Evolutionary conservation across 805 yeast species (phyloP), one percentile per base, ranked within the genome.

Genomic region (Tetrapisispora pingtungensis): DNA sequence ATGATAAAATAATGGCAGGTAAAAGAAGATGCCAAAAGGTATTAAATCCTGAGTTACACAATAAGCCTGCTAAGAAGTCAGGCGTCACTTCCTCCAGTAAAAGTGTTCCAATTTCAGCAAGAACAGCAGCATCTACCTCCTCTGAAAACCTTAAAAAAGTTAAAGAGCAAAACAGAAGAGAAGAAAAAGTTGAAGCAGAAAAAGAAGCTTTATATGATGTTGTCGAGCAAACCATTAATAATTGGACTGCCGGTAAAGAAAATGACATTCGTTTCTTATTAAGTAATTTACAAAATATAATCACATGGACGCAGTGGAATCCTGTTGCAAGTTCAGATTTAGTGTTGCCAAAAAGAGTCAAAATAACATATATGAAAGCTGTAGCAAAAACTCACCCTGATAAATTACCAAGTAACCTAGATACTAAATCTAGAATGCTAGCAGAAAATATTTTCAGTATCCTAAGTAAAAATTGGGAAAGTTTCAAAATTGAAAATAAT

Each of bases 381-480:
- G 86, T 93, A 52, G 81, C 97, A 0, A 74, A 78, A 41, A 94
- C 96, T 2, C 93, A 89, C 62, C 79, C 90, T 0, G 99, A 93
- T 62, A 93, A 93, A 61, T 67, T 89, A 20, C 58, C 65, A n/a
- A 62, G 65, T 19, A 76, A 81, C 1, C 41, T 57, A 26, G 67
- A 80, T 7, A 68, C 79, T 6, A 94, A 87, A 55, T 76, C 77
- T 45, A 81, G 82, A 58, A 75, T 90, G 81, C 71, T 90, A 38
- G 93, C 97, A 14, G 90, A 89, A 54, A 79, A 78, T 20, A 90
- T 90, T 0, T 93, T 93, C 58, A 83, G 88, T 33, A 72, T 80
- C 0, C 68, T 93, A 49, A 90, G 88, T 62, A 75, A 78, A 52
- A 88, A 97, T 2, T 93, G 99, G 97, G 97, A 86, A 52, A 65